phyloP scores from a whole-genome alignment of 2,329 filamentous ascomycete species.

The Penicillium sp. region DNA sequence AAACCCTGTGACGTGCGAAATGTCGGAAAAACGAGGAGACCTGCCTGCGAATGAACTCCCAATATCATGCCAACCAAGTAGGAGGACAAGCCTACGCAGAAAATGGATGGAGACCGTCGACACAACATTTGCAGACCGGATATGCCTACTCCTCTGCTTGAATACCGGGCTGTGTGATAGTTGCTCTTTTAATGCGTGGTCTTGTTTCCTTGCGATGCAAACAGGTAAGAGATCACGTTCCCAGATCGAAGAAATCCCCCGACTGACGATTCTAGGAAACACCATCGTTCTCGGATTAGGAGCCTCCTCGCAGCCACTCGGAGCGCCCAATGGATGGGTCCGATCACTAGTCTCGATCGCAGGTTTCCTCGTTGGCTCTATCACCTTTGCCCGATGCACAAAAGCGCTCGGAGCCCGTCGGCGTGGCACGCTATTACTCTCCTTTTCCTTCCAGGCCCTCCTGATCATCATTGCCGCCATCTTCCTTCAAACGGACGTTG shows the following conservation, averaged over 20 bases:
- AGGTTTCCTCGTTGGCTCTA: not conserved
- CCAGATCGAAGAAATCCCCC: not conserved
- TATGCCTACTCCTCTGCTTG: not conserved
- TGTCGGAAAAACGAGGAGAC: not conserved
- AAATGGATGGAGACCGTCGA: not conserved
- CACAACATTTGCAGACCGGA: not conserved
- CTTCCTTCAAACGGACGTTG: not conserved
- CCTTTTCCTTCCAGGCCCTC: not conserved
- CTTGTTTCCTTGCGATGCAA: slow-evolving; percentile 1
- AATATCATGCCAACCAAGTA: not conserved
- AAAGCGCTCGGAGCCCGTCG: not conserved
- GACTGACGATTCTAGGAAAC: not conserved
- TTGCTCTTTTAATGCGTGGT: not conserved
- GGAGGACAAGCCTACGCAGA: not conserved
- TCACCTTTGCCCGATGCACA: not conserved
- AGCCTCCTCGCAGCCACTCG: not conserved
- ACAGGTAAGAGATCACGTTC: not conserved
- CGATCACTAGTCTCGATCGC: not conserved
- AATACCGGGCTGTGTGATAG: not conserved
- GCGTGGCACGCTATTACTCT: not conserved
- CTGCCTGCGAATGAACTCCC: not conserved
- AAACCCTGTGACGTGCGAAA: not conserved
- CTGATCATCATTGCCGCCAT: not conserved
- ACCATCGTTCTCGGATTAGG: not conserved
- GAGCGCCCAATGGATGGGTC: not conserved